Evolutionary conservation across 192 early-diverging fungal species (phyloP).

Genomic region (Podila epicladia): DNA sequence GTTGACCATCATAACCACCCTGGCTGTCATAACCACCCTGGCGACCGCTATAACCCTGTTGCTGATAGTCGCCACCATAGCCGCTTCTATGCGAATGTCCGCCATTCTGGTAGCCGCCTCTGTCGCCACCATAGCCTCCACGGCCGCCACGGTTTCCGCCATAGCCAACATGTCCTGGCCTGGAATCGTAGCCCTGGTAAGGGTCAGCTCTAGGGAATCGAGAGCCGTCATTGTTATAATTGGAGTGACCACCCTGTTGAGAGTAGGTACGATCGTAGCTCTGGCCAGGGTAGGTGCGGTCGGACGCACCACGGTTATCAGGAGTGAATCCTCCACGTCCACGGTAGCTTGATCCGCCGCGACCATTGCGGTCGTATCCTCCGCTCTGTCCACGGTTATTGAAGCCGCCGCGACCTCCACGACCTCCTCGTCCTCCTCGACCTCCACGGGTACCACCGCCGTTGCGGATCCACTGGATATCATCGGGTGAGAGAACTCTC

Average conservation of each 20-base stretch:
- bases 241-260: conserved; percentile 35
- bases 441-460: conserved; percentile 54
- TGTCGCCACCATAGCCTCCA: conserved; percentile 26
- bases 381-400: conserved; percentile 40
- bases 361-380: conserved; percentile 35
- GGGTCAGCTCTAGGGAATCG: conserved; percentile 32
- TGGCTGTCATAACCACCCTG: conserved; percentile 22
- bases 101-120: conserved; percentile 35
- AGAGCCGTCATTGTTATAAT: conserved; percentile 36
- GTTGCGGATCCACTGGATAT: conserved; percentile 55
- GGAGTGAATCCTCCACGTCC: conserved; percentile 33
- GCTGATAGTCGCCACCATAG: conserved; percentile 27
- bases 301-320: conserved; percentile 43
- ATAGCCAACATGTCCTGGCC: conserved; percentile 39
- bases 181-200: conserved; percentile 44
- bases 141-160: conserved; percentile 38
- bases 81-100: conserved; percentile 35
- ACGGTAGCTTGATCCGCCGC: conserved; percentile 27
- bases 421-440: conserved; percentile 50
- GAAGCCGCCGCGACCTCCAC: conserved; percentile 23
- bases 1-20: conserved; percentile 18
- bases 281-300: conserved; percentile 48
- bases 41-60: not conserved
- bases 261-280: conserved; percentile 32
- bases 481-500: conserved; percentile 45